Percentiles rank a stretch among this genome's conserved stretches.
Conservation (phyloP, 345 rosid species). For the Brassica carinata region DNA sequence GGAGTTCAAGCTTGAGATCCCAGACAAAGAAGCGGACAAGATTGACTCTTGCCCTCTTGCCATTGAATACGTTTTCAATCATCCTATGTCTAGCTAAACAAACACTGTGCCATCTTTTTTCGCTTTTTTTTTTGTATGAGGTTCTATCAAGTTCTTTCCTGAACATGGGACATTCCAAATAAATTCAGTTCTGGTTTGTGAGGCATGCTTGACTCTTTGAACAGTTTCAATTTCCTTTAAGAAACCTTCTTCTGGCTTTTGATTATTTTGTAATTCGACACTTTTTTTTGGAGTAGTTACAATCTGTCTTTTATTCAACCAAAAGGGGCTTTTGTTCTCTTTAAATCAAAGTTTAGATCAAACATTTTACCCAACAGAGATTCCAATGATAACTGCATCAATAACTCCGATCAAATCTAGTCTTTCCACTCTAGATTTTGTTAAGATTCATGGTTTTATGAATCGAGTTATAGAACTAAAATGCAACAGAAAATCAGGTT, state of each 20-base stretch:
- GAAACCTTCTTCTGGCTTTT: not conserved
- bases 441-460: not conserved
- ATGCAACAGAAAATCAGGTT: not conserved
- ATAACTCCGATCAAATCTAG: not conserved
- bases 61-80: slow-evolving; percentile 80
- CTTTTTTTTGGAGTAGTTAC: not conserved
- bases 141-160: slow-evolving; percentile 14
- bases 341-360: not conserved
- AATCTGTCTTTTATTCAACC: not conserved
- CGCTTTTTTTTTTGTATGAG: slow-evolving; percentile 22
- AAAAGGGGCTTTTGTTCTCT: not conserved
- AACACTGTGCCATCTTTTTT: not conserved
- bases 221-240: not conserved
- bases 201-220: not conserved
- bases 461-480: not conserved
- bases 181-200: slow-evolving; percentile 17
- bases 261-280: not conserved
- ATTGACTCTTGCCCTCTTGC: slow-evolving; percentile 84
- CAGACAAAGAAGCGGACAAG: slow-evolving; percentile 93
- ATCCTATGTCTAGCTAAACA: slow-evolving; percentile 70
- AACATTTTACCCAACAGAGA: not conserved
- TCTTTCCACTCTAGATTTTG: not conserved
- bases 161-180: slow-evolving; percentile 40
- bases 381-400: not conserved
- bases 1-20: slow-evolving; percentile 95